Evolutionary conservation across 2,329 filamentous ascomycete species (phyloP).

Genomic region (Claviceps lovelessii): DNA sequence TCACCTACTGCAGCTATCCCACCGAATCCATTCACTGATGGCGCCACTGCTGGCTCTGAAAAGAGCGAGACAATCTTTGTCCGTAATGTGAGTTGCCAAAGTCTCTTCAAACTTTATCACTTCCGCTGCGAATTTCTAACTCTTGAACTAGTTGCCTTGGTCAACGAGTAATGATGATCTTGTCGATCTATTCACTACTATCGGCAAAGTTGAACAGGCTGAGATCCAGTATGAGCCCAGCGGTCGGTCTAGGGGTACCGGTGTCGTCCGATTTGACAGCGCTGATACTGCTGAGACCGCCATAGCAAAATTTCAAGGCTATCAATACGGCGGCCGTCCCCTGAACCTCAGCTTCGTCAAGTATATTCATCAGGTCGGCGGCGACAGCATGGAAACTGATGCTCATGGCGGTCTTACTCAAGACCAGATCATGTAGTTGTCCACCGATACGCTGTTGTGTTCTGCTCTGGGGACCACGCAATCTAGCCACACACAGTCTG

Average conservation of each 20-base stretch:
- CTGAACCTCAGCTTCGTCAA: slow-evolving; percentile 89
- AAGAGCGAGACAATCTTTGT: slow-evolving; percentile 79
- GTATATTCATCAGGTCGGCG: slow-evolving; percentile 58
- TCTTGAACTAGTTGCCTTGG: slow-evolving; percentile 64
- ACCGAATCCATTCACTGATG: slow-evolving; percentile 90
- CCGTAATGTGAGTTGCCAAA: slow-evolving; percentile 62
- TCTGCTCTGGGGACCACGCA: neutral
- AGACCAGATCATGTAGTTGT: slow-evolving; percentile 81
- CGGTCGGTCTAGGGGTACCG: slow-evolving; percentile 83
- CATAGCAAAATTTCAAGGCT: slow-evolving; percentile 93
- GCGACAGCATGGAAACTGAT: slow-evolving; percentile 71
- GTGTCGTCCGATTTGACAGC: slow-evolving; percentile 87
- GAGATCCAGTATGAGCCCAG: slow-evolving; percentile 98
- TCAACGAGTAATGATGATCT: slow-evolving; percentile 97
- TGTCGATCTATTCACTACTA: slow-evolving; percentile 91
- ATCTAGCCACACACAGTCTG: neutral
- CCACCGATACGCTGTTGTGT: neutral
- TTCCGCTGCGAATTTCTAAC: slow-evolving; percentile 6
- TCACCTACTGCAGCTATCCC: slow-evolving; percentile 33
- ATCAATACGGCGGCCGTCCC: slow-evolving; percentile 91
- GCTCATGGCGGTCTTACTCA: slow-evolving; percentile 69
- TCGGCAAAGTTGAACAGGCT: slow-evolving; percentile 95
- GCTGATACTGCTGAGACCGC: slow-evolving; percentile 78
- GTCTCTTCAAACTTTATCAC: too few relatives aligned
- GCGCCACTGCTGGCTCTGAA: slow-evolving; percentile 74